These are phyloP conservation scores for Plicaturopsis crispa DNA, from an alignment of 768 basidiomycete genomes.

Conservation along the genomic window DNA sequence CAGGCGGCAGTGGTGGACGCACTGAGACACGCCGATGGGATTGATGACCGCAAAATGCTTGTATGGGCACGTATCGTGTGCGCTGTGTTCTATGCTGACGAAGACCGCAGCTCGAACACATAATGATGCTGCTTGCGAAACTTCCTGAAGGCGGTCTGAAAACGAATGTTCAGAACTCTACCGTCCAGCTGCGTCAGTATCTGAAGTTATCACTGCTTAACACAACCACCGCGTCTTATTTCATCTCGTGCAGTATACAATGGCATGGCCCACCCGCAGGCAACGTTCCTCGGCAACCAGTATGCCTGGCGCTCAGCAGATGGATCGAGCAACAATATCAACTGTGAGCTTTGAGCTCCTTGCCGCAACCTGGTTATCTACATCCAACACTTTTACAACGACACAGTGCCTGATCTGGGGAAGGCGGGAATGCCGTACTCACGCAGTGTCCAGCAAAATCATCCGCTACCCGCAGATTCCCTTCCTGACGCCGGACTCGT, in stretches of 20 bases:
- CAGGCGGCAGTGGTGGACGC: constrained; percentile 59
- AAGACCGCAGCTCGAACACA: constrained; percentile 74
- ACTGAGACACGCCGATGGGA: constrained; percentile 46
- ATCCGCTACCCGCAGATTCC: constrained; percentile 57
- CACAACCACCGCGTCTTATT: too few species aligned
- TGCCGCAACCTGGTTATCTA: too few species aligned
- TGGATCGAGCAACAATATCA: constrained; percentile 70
- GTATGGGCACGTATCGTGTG: constrained; percentile 30
- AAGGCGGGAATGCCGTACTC: constrained; percentile 75
- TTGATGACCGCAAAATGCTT: constrained; percentile 75
- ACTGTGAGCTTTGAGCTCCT: too few species aligned
- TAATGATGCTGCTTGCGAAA: constrained; percentile 53
- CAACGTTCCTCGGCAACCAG: constrained; percentile 55
- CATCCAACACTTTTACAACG: too few species aligned
- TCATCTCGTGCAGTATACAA: constrained; percentile 74
- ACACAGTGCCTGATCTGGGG: constrained; percentile 67
- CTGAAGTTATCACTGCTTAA: too few species aligned
- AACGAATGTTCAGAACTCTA: too few species aligned
- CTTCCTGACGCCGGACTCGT: constrained; percentile 76
- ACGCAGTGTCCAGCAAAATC: constrained; percentile 69
- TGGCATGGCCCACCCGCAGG: constrained; percentile 74
- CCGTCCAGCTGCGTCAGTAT: constrained; percentile 50
- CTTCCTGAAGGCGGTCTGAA: constrained; percentile 39
- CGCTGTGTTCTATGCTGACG: too few species aligned
- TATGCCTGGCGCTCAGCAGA: constrained; percentile 70